Evolutionary conservation across 2,329 filamentous ascomycete species (phyloP).

Genomic region (Epichloe brachyelytri): DNA sequence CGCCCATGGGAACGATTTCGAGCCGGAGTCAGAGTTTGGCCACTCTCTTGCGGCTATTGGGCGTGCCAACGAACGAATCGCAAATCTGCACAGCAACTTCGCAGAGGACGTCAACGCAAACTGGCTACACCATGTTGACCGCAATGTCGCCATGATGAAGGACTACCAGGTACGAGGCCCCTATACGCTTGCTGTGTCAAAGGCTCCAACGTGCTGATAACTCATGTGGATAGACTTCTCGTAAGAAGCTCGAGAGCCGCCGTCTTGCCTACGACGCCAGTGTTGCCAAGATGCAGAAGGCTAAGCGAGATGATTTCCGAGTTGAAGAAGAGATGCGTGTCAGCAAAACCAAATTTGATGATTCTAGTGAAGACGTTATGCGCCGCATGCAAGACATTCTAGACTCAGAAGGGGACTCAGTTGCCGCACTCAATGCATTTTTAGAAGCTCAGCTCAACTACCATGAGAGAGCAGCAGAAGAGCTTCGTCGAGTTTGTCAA

Average conservation of each 20-base stretch:
- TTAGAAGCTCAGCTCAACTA: slow-evolving; percentile 83
- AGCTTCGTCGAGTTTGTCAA: slow-evolving; percentile 47
- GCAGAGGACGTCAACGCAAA: slow-evolving; percentile 62
- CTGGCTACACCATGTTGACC: slow-evolving; percentile 87
- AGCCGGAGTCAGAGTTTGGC: slow-evolving; percentile 80
- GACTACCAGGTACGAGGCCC: slow-evolving; percentile 67
- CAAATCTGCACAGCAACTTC: slow-evolving; percentile 74
- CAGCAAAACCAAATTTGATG: slow-evolving; percentile 92
- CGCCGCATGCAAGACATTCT: slow-evolving; percentile 94
- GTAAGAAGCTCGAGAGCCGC: slow-evolving; percentile 88
- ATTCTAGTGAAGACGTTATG: slow-evolving; percentile 82
- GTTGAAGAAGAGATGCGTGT: slow-evolving; percentile 84
- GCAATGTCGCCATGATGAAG: slow-evolving; percentile 88
- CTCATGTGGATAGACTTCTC: slow-evolving; percentile 38
- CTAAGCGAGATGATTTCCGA: slow-evolving; percentile 85
- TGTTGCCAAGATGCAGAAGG: slow-evolving; percentile 80
- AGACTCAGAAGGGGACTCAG: slow-evolving; percentile 73
- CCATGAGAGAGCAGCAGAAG: slow-evolving; percentile 80
- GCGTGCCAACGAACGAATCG: slow-evolving; percentile 76
- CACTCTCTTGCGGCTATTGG: slow-evolving; percentile 71
- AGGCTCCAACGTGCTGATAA: not conserved
- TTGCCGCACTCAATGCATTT: slow-evolving; percentile 67
- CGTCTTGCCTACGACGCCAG: slow-evolving; percentile 85
- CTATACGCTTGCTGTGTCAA: not conserved
- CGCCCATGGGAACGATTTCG: slow-evolving; percentile 82